Percentiles rank a stretch among this genome's conserved stretches.
Evolutionary conservation across 1,284 basidiomycete species (phyloP).

Genomic region (Laetiporus sulphureus): DNA sequence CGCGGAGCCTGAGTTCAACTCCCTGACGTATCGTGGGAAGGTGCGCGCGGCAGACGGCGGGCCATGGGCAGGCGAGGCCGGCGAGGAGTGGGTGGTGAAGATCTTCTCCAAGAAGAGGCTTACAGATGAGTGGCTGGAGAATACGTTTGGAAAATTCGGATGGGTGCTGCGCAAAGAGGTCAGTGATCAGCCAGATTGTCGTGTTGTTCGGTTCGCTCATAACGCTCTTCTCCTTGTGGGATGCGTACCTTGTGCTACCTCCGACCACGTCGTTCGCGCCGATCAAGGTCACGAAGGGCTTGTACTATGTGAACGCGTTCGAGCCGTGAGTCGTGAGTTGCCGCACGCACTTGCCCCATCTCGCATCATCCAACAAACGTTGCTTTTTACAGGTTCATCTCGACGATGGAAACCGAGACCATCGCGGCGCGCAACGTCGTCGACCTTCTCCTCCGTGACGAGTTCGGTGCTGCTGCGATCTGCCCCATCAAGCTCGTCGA

Average conservation of each 20-base stretch:
- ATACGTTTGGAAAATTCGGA: slow-evolving; percentile 64
- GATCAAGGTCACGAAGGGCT: slow-evolving; percentile 64
- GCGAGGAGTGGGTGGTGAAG: slow-evolving; percentile 62
- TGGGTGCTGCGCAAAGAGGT: slow-evolving; percentile 86
- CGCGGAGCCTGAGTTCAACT: slow-evolving; percentile 78
- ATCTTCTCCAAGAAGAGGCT: slow-evolving; percentile 75
- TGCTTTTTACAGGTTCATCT: slow-evolving; percentile 78
- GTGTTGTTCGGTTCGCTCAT: too few relatives aligned
- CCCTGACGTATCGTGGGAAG: slow-evolving; percentile 77
- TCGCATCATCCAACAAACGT: too few relatives aligned
- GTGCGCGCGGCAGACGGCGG: slow-evolving; percentile 30
- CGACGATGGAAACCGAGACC: slow-evolving; percentile 91
- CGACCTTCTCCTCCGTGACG: slow-evolving; percentile 65
- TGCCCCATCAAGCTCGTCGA: slow-evolving; percentile 28
- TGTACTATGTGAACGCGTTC: slow-evolving; percentile 89
- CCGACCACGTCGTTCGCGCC: slow-evolving; percentile 70
- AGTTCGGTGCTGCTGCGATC: slow-evolving; percentile 56
- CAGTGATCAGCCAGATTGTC: slow-evolving; percentile 20
- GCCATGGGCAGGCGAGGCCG: slow-evolving; percentile 14
- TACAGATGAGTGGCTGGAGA: slow-evolving; percentile 61
- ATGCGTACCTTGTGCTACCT: slow-evolving; percentile 68
- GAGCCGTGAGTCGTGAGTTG: slow-evolving; percentile 45
- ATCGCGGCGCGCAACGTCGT: slow-evolving; percentile 80
- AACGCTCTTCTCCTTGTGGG: slow-evolving; percentile 65
- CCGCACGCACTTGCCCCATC: not conserved